Conservation (phyloP, 208 protist species). For the Kentomonas sorsogonicus region DNA sequence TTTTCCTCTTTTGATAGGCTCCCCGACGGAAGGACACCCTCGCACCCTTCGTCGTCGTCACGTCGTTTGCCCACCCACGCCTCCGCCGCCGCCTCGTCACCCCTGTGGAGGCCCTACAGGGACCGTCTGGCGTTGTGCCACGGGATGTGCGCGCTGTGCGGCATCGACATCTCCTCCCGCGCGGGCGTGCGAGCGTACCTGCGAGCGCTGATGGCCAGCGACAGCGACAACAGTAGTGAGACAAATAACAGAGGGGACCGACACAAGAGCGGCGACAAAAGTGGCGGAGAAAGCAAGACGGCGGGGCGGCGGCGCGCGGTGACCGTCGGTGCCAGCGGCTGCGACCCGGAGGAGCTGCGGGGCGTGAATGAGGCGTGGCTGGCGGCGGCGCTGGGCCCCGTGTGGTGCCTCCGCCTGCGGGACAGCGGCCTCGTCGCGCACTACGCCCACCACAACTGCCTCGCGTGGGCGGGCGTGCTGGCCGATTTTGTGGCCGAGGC, state of each 20-base stretch:
- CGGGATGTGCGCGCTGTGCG: constrained; percentile 58
- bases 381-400: constrained; percentile 42
- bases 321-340: too few species aligned
- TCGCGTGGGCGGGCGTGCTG: constrained; percentile 60
- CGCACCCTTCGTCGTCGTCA: not conserved
- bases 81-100: too few species aligned
- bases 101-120: too few species aligned
- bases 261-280: too few species aligned
- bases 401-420: constrained; percentile 32
- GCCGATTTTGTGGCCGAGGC: not conserved
- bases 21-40: too few species aligned
- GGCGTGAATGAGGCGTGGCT: constrained; percentile 46
- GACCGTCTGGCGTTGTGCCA: too few species aligned
- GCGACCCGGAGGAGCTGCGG: constrained; percentile 33
- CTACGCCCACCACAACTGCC: constrained; percentile 61
- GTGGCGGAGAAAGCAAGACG: too few species aligned
- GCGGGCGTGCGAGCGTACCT: constrained; percentile 38
- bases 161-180: constrained; percentile 48
- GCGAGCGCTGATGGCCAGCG: constrained; percentile 31
- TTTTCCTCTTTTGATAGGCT: too few species aligned
- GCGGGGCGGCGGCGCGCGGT: too few species aligned
- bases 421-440: not conserved
- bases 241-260: too few species aligned
- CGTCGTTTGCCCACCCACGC: not conserved
- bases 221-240: too few species aligned